Base-by-base conservation (phyloP, 2,329 filamentous ascomycete species). In the Fusarium sp. region DNA sequence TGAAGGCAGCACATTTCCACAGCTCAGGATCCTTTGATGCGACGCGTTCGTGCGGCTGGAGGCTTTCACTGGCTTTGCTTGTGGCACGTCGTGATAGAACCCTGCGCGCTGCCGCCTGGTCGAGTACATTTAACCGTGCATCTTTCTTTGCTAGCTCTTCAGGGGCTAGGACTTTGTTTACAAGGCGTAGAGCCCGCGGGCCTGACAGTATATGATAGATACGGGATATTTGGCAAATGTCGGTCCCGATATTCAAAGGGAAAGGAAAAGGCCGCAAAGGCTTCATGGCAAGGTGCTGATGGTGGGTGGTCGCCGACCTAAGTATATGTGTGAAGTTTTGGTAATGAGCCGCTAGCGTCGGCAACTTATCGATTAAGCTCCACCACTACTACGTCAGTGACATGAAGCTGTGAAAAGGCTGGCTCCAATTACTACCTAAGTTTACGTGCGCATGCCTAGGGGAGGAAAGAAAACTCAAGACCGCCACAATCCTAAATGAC, bases 211-310 rank as follows among this genome's bases (percentile, higher is more conserved):
- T 85, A 26, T 82, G 80, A 69, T 85, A 83, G 67, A 97, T 90
- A 63, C 94, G 90, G 2, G 87, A 82, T 65, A 94, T 88, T 65
- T 87, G 87, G 81, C 93, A 94, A 64, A 97, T 92, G 80, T 97
- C 95, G 54, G 90, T 96, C 66, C 95, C 95, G 59, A 97, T 84
- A 55, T 87, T 87, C 20, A 96, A 79, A 2, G 90, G 85, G n/a
- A 90, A 85, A 3, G 92, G 91, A 76, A 95, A 94, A 7, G 80
- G 80, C 24, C 79, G 78, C 49, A 84, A 62, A 31, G 79, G 78
- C 71, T 77, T 81, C 81, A 82, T 82, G 45, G 61, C 59, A 15
- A 35, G 14, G 31, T 45, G 52, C 49, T 35, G 8, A 31, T 57
- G 52, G 41, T 49, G 33, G 51, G 51, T 44, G 38, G 48, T 48